phyloP scores from a whole-genome alignment of 768 basidiomycete species.

The Podaxis carcinomalis region DNA sequence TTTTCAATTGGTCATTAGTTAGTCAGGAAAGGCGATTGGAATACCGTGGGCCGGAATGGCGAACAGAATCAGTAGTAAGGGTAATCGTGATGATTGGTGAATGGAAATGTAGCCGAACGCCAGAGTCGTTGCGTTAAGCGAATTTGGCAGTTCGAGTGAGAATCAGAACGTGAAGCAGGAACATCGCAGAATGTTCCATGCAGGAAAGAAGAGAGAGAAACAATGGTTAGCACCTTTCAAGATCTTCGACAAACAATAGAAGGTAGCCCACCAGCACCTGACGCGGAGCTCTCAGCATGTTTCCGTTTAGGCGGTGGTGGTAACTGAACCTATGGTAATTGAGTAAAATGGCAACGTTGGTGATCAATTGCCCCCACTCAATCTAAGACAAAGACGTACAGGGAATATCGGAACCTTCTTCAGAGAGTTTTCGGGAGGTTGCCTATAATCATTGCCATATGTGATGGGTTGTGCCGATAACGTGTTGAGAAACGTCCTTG shows the following conservation, averaged over 20 bases:
- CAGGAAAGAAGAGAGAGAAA: background rate
- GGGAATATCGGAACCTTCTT: conserved; percentile 68
- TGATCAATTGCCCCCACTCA: background rate
- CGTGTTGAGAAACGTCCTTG: conserved; percentile 59
- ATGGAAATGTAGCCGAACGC: background rate
- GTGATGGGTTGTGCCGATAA: conserved; percentile 63
- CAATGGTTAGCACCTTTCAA: background rate
- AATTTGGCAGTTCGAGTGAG: background rate
- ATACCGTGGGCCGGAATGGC: background rate
- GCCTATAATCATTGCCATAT: conserved; percentile 74
- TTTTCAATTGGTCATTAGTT: conserved; percentile 7
- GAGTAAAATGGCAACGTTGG: background rate
- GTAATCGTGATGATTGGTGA: background rate
- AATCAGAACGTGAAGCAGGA: background rate
- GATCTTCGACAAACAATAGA: background rate
- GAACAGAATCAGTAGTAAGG: background rate
- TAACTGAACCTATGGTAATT: conserved; percentile 1
- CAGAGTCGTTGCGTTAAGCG: background rate
- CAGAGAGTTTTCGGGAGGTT: conserved; percentile 59
- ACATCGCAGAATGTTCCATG: background rate
- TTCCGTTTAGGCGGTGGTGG: conserved; percentile 5
- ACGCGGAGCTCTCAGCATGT: background rate
- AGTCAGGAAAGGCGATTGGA: background rate
- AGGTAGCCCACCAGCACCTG: background rate
- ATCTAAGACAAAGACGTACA: conserved; percentile 32